These are phyloP conservation scores for Ophiosphaerella korrae DNA, from an alignment of 2,329 filamentous ascomycete species.

Conservation along the genomic window DNA sequence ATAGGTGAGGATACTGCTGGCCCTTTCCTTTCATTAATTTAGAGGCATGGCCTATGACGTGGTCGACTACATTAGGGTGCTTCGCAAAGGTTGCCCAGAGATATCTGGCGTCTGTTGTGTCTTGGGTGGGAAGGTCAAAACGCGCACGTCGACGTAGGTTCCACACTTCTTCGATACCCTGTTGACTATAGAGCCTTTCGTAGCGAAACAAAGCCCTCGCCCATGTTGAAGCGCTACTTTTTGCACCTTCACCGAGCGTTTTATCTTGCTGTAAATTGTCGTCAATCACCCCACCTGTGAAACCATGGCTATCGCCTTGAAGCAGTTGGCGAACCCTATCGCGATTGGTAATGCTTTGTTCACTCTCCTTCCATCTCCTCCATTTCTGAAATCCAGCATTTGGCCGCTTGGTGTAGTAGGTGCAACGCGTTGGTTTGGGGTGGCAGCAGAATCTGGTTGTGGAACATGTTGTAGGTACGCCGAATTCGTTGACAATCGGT, in stretches of 20 bases:
- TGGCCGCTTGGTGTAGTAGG: conserved; percentile 13
- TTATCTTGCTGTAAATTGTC: conserved; percentile 1
- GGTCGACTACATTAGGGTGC: conserved; percentile 39
- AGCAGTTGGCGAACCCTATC: conserved; percentile 15
- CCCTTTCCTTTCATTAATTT: conserved; percentile 48
- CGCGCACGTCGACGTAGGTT: conserved; percentile 42
- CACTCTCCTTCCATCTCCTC: conserved; percentile 18
- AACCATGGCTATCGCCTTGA: conserved; percentile 1
- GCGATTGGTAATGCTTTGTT: conserved; percentile 4
- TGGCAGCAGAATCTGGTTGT: conserved; percentile 20
- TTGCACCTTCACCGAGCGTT: neutral
- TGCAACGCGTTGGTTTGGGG: conserved; percentile 17
- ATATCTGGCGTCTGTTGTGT: conserved; percentile 44
- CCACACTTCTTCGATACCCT: conserved; percentile 54
- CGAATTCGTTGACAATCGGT: conserved; percentile 33
- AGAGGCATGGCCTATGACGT: conserved; percentile 49
- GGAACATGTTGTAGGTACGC: conserved; percentile 24
- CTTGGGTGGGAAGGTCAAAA: conserved; percentile 48
- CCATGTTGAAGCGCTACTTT: conserved; percentile 43
- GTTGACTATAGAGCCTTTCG: conserved; percentile 48
- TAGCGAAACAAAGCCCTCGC: conserved; percentile 48
- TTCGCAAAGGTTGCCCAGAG: conserved; percentile 56
- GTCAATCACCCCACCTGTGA: neutral
- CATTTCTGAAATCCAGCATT: conserved; percentile 11
- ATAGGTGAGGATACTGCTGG: conserved; percentile 45